Evolutionary conservation across 2,329 filamentous ascomycete genomes (phyloP).

Genomic region (Penicillium verrucosum): DNA sequence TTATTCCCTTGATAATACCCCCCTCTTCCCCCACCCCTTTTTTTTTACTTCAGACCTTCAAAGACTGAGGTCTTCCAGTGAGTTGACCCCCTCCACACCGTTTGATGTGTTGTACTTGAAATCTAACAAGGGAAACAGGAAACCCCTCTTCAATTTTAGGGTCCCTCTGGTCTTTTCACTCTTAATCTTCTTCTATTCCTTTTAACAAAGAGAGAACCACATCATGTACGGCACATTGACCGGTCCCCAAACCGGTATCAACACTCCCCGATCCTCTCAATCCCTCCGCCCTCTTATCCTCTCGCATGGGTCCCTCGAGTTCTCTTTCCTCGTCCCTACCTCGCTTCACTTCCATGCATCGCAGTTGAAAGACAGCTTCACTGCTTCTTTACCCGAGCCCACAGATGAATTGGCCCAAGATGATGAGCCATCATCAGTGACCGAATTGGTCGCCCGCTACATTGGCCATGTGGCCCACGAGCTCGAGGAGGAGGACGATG

Average conservation of each 20-base stretch:
- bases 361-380: slow-evolving; percentile 88
- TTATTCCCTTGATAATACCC: slow-evolving; percentile 11
- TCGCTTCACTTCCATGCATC: slow-evolving; percentile 94
- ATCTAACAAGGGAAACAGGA: background rate
- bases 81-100: background rate
- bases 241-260: slow-evolving; percentile 90
- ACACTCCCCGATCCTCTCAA: slow-evolving; percentile 88
- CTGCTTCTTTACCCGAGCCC: slow-evolving; percentile 76
- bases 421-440: slow-evolving; percentile 94
- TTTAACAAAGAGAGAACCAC: slow-evolving; percentile 23
- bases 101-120: background rate
- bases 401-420: slow-evolving; percentile 98
- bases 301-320: slow-evolving; percentile 90
- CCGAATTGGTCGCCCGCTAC: slow-evolving; percentile 90
- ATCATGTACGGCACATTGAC: slow-evolving; percentile 81
- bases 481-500: slow-evolving; percentile 87
- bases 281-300: slow-evolving; percentile 89
- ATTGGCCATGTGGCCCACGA: slow-evolving; percentile 85
- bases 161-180: slow-evolving; percentile 1
- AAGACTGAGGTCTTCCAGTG: background rate
- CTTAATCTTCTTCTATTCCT: background rate
- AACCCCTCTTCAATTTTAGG: slow-evolving; percentile 2
- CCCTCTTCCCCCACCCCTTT: no score
- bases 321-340: slow-evolving; percentile 92
- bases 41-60: background rate